Base-by-base conservation (phyloP, 129 eudicot genomes). In the Heracleum sosnowskyi region DNA sequence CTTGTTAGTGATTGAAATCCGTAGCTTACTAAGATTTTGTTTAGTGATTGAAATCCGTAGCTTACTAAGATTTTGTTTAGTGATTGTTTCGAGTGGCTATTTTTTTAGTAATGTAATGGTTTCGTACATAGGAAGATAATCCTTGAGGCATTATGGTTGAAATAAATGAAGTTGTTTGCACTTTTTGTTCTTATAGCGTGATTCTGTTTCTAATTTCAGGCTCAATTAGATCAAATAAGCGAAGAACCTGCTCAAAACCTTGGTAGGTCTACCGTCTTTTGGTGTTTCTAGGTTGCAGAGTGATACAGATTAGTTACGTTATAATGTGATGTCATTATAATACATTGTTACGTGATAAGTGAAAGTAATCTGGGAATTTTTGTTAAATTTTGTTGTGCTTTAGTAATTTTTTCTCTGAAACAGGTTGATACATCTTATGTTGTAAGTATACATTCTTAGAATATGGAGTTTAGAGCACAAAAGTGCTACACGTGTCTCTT, bases 161-260 rank as follows among this genome's bases (percentile, higher is more conserved):
- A 84, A 68, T 85, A 62, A 96, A 91, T 88, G 73, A 11, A 88
- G 69, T 63, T 79, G 55, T 74, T 46, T 66, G 51, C 81, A 13
- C 15, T 40, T 29, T 76, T 70, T 79, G 72, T 31, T 31, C 39
- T 66, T 15, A 66, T 31, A 0, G 11, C 11, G 24, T 77, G 24
- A 17, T 31, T 66, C 4, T 6, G 10, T 37, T 73, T 78, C 33
- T 6, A 44, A 49, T 79, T 64, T 63, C 86, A 93, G 98, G 93
- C 47, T 68, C 90, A 90, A 45, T 72, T 87, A 75, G 98, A 93
- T 85, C 80, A 91, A 86, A 78, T 86, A 73, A 86, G 82, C 16
- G 94, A 89, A 78, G 92, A 86, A 45, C 60, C 84, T 46, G 83
- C 83, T 34, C 86, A 91, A n/a, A 87, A 83, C 82, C 74, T 84